Evolutionary conservation across 495 filamentous ascomycete genomes (phyloP).

Genomic region (Hapsidospora chrysogenum): DNA sequence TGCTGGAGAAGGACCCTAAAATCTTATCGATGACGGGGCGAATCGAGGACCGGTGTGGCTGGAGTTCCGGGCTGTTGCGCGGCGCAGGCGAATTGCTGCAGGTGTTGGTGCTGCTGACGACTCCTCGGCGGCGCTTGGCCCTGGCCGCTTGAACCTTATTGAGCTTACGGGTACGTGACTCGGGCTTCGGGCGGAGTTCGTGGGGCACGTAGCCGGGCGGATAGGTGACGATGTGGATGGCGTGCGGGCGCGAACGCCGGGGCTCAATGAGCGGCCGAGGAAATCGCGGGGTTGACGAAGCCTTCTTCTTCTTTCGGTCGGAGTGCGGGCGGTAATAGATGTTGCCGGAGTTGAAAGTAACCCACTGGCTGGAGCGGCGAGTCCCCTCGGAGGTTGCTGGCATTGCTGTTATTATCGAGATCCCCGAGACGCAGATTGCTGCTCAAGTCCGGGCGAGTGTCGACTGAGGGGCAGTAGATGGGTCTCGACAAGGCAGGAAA

Average conservation of each 20-base stretch:
- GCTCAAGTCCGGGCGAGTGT: too few relatives aligned
- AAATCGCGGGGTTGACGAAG: constrained; percentile 11
- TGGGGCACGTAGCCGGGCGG: constrained; percentile 30
- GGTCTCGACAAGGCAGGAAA: too few relatives aligned
- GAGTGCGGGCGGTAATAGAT: constrained; percentile 24
- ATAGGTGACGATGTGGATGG: constrained; percentile 38
- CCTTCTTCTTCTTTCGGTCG: constrained; percentile 11
- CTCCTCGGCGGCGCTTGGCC: neutral
- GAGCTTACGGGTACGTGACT: constrained; percentile 6
- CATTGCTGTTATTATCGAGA: neutral
- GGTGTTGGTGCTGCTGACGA: too few relatives aligned
- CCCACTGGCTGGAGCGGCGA: neutral
- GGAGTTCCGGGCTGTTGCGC: too few relatives aligned
- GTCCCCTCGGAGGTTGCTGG: neutral
- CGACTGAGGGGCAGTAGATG: too few relatives aligned
- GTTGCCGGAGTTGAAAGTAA: constrained; percentile 7
- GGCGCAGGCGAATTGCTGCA: too few relatives aligned
- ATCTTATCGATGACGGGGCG: too few relatives aligned
- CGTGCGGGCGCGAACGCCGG: constrained; percentile 32
- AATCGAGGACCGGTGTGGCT: too few relatives aligned
- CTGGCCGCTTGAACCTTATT: constrained; percentile 9
- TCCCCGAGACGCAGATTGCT: too few relatives aligned
- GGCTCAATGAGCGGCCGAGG: constrained; percentile 32
- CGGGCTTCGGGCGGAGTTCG: constrained; percentile 23
- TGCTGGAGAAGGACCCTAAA: too few relatives aligned